A percentile compares a stretch with the other conserved stretches of the same genome.
These are phyloP conservation scores for Pseudodiploospora longispora DNA, from an alignment of 2,329 filamentous ascomycete genomes.

Conservation along the genomic window DNA sequence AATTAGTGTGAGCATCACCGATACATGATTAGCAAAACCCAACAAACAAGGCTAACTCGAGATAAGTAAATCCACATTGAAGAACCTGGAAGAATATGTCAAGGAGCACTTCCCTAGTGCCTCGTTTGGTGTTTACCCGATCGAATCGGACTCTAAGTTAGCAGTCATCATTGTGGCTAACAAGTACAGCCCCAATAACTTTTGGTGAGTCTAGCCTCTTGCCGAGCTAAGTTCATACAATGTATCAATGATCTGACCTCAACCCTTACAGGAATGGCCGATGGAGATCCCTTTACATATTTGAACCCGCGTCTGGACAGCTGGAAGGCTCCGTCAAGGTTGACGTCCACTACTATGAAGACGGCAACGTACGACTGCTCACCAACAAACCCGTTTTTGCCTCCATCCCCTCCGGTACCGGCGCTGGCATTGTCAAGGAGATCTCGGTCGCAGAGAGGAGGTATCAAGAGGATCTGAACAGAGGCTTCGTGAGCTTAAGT, in stretches of 20 bases:
- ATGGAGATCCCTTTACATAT: conserved; percentile 84
- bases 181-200: conserved; percentile 97
- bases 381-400: conserved; percentile 71
- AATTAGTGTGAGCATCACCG: conserved; percentile 61
- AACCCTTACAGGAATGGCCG: conserved; percentile 68
- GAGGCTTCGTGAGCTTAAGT: conserved; percentile 77
- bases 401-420: conserved; percentile 53
- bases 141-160: conserved; percentile 64
- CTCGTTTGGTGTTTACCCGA: conserved; percentile 75
- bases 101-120: conserved; percentile 82
- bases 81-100: conserved; percentile 66
- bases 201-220: conserved; percentile 54
- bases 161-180: conserved; percentile 83
- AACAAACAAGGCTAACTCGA: conserved; percentile 1
- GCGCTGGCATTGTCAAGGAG: conserved; percentile 64
- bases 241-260: neutral
- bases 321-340: conserved; percentile 80
- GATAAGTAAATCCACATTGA: conserved; percentile 70
- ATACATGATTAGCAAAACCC: neutral
- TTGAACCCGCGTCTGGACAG: conserved; percentile 57
- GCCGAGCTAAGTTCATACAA: no score
- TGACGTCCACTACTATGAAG: conserved; percentile 98
- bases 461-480: conserved; percentile 94
- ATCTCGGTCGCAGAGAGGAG: conserved; percentile 77
- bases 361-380: conserved; percentile 89